phyloP scores from a whole-genome alignment of 202 grass and related monocot species.

The Setaria viridis region DNA sequence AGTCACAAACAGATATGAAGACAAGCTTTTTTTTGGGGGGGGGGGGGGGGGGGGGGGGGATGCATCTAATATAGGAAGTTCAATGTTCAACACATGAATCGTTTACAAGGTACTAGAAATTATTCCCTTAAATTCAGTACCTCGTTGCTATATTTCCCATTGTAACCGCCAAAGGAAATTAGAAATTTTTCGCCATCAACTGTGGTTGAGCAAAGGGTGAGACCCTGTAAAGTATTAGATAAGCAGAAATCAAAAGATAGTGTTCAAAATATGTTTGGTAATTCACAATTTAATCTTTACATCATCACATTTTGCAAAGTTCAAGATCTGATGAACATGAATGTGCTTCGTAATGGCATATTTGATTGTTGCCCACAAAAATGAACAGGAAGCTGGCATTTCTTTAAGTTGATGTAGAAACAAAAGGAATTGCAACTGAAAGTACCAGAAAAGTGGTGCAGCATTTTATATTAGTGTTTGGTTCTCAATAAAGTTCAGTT shows the following conservation, averaged over 20 bases:
- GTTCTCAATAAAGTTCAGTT: constrained; percentile 14
- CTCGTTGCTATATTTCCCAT: constrained; percentile 96
- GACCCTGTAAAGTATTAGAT: constrained; percentile 65
- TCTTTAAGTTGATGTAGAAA: constrained; percentile 24
- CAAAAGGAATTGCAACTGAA: constrained; percentile 17
- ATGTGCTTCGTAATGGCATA: constrained; percentile 9
- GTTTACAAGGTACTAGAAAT: constrained; percentile 28
- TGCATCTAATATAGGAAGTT: too few species aligned
- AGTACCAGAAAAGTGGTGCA: constrained; percentile 18
- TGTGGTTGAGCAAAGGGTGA: constrained; percentile 75
- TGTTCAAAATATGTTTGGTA: constrained; percentile 27
- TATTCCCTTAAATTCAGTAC: constrained; percentile 49
- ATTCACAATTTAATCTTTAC: constrained; percentile 10
- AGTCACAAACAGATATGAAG: constrained; percentile 9
- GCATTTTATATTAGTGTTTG: constrained; percentile 3
- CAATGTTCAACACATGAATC: neutral
- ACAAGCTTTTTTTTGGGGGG: neutral
- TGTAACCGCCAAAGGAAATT: constrained; percentile 94
- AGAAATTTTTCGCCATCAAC: constrained; percentile 73
- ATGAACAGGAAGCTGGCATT: neutral
- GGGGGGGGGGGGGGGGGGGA: too few species aligned
- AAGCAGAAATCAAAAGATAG: constrained; percentile 30
- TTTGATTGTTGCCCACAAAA: constrained; percentile 1
- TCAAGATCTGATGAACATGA: constrained; percentile 15
- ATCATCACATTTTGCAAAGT: constrained; percentile 17